Conservation (phyloP, 139 green algal genomes). For the Closterium sp. region DNA sequence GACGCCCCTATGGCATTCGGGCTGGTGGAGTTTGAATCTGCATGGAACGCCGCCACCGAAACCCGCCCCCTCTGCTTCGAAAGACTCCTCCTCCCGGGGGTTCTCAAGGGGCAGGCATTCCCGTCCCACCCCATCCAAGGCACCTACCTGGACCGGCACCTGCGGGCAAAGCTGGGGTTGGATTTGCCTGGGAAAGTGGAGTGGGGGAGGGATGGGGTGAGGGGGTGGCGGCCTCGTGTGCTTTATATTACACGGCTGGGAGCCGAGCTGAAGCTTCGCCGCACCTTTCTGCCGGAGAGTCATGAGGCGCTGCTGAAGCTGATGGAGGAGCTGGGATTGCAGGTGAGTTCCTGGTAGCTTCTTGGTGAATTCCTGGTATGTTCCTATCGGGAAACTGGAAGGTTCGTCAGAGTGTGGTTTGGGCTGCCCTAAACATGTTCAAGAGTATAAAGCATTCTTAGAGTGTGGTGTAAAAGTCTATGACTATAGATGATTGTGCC, state of each 20-base stretch:
- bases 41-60: neutral
- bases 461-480: too few species aligned
- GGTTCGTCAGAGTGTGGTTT: too few species aligned
- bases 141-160: neutral
- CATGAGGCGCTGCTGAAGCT: neutral
- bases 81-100: neutral
- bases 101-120: neutral
- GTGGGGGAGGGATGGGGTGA: neutral
- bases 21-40: conserved; percentile 7
- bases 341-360: neutral
- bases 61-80: conserved; percentile 13
- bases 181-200: neutral
- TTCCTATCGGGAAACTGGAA: neutral
- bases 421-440: too few species aligned
- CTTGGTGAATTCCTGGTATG: neutral
- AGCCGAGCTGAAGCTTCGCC: neutral
- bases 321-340: neutral
- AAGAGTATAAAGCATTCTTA: too few species aligned
- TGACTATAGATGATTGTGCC: too few species aligned
- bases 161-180: neutral
- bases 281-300: neutral
- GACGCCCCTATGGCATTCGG: neutral
- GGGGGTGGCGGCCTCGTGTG: neutral
- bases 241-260: neutral
- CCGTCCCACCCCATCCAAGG: neutral